phyloP scores from a whole-genome alignment of 2,329 filamentous ascomycete genomes.

The Aspergillus thermomutatus region DNA sequence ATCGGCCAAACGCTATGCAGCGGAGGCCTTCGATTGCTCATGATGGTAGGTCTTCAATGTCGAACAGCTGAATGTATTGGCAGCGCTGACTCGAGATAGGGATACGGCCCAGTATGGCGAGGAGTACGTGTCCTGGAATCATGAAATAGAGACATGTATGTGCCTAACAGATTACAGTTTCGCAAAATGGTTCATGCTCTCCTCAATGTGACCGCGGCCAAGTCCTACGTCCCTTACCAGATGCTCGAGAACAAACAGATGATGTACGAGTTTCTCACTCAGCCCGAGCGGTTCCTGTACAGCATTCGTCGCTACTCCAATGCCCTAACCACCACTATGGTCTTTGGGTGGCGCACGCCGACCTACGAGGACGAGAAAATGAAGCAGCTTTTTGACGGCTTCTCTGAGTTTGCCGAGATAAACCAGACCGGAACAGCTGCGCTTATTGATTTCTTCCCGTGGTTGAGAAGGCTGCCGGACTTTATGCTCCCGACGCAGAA shows the following conservation, averaged over 20 bases:
- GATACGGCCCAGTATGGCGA: conserved; percentile 27
- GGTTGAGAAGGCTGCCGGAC: conserved; percentile 46
- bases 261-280: conserved; percentile 45
- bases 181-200: conserved; percentile 43
- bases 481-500: conserved; percentile 33
- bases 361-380: conserved; percentile 42
- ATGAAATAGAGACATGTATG: neutral
- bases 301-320: conserved; percentile 50
- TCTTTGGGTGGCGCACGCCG: conserved; percentile 47
- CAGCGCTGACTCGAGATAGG: conserved; percentile 7
- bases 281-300: conserved; percentile 41
- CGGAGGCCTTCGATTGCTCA: conserved; percentile 25
- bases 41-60: conserved; percentile 24
- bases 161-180: conserved; percentile 9
- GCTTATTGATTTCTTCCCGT: conserved; percentile 47
- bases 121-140: conserved; percentile 4
- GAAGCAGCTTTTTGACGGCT: conserved; percentile 43
- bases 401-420: conserved; percentile 43
- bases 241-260: conserved; percentile 55
- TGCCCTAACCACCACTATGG: conserved; percentile 49
- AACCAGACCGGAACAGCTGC: conserved; percentile 42
- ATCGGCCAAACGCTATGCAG: conserved; percentile 39
- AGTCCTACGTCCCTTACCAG: conserved; percentile 54
- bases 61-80: neutral
- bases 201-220: conserved; percentile 47